Evolutionary conservation across 495 filamentous ascomycete species (phyloP).

Genomic region (Gamarada debralockiae): DNA sequence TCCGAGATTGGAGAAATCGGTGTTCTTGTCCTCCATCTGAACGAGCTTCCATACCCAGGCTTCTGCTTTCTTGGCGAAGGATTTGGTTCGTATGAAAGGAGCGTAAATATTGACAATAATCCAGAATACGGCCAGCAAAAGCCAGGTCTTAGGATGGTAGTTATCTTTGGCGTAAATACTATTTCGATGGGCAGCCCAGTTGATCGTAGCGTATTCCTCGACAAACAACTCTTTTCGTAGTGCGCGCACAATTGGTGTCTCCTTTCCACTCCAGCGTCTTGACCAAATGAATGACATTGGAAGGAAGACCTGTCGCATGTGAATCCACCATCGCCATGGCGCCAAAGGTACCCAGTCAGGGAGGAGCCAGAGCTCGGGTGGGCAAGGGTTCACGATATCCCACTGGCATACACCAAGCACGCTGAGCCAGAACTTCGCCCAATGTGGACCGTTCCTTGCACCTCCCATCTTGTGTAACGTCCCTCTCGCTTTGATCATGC

Average conservation of each 20-base stretch:
- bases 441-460: conserved; percentile 81
- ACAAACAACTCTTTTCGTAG: conserved; percentile 84
- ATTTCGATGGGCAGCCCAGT: conserved; percentile 76
- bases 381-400: conserved; percentile 92
- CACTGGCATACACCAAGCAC: conserved; percentile 80
- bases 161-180: conserved; percentile 77
- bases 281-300: conserved; percentile 91
- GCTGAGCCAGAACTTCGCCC: conserved; percentile 91
- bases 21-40: conserved; percentile 86
- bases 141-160: conserved; percentile 86
- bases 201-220: conserved; percentile 70
- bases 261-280: conserved; percentile 65
- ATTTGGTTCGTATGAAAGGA: conserved; percentile 61
- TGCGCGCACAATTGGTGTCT: conserved; percentile 64
- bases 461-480: conserved; percentile 84
- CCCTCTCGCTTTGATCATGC: conserved; percentile 82
- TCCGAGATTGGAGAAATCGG: conserved; percentile 79
- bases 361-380: conserved; percentile 90
- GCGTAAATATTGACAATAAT: conserved; percentile 73
- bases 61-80: conserved; percentile 62
- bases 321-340: conserved; percentile 98
- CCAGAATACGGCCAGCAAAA: conserved; percentile 74
- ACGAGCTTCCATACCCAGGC: conserved; percentile 69
- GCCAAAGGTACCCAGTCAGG: conserved; percentile 94
- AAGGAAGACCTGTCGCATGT: conserved; percentile 89